These are phyloP conservation scores for Ballota nigra DNA, from an alignment of 257 asterid species.

Conservation along the genomic window DNA sequence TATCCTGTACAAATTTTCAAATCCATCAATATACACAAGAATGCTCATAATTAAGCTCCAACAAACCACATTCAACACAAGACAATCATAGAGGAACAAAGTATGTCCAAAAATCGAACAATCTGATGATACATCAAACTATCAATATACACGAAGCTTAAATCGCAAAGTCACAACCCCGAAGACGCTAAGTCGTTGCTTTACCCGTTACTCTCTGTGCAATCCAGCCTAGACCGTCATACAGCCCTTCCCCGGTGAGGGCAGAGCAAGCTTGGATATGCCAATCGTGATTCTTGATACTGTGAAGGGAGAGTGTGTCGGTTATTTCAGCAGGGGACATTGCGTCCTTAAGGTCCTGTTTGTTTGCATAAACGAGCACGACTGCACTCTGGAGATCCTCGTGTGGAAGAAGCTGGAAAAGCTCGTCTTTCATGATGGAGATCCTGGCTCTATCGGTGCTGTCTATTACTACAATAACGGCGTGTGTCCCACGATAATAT, in stretches of 20 bases:
- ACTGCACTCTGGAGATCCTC: conserved; percentile 75
- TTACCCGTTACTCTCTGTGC: conserved; percentile 78
- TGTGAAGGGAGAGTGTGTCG: conserved; percentile 79
- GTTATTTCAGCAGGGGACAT: conserved; percentile 93
- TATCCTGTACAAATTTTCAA: not conserved
- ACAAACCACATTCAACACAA: not conserved
- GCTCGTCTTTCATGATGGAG: conserved; percentile 76
- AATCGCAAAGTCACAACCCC: not conserved
- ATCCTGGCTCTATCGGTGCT: conserved; percentile 88
- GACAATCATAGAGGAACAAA: not conserved
- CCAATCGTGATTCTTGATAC: conserved; percentile 92
- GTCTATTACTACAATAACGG: conserved; percentile 76
- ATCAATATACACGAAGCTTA: not conserved
- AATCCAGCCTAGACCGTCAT: conserved; percentile 93
- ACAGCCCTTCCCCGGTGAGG: conserved; percentile 77
- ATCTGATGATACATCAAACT: not conserved
- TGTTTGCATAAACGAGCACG: conserved; percentile 78
- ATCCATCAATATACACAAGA: not conserved
- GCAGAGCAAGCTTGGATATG: conserved; percentile 92
- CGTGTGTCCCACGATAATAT: conserved; percentile 85
- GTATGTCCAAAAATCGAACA: not conserved
- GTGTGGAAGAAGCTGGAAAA: conserved; percentile 70
- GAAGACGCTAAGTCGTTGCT: conserved; percentile 49
- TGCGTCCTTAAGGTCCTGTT: conserved; percentile 88
- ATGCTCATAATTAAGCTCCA: not conserved